Evolutionary conservation across 2,329 filamentous ascomycete species (phyloP), one percentile per base, ranked within the genome.

Genomic region (Calonectria honghensis): DNA sequence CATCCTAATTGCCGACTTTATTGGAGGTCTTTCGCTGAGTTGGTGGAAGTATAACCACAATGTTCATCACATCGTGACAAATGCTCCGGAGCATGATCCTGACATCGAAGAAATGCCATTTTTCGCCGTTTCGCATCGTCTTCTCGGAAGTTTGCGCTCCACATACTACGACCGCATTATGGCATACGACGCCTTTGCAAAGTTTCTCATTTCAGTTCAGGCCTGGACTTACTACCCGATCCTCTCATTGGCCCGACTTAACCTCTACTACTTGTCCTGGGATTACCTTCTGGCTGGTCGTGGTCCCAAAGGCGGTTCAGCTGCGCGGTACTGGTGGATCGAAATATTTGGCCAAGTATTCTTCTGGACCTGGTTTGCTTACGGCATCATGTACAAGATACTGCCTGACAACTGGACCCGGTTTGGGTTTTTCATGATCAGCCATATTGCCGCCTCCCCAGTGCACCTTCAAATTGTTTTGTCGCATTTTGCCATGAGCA

Each of bases 1-100:
- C 63, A 98, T 98, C 81, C 86, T 98, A 77, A 94, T 98, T 80
- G 96, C 96, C 67, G 94, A 98, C 83, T 98, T 94, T 80, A 87
- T 97, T n/a, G 97, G 97, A 45, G 97, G 97, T 0, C 86, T 99
- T 37, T 98, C 95, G 32, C 86, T 98, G 68, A 95, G 96, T 52
- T 98, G 97, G 97, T 99, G 96, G 96, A 98, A 98, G 86, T 90
- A 92, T 75, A 98, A 93, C 83, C 96, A 98, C 85, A 98, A 98
- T 82, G 96, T 98, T 7, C 96, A 98, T 83, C 96, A 98, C 82
- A 96, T 98, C 78, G 94, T 98, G 68, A 98, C 97, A n/a, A 98
- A 98, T 84, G 94, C 94, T 51, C 95, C 96, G 16, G 96, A 98
- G 84, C 96, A 98, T 83, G 96, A 98, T 83, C 96, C 96, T 0